Evolutionary conservation across 2,329 filamentous ascomycete species (phyloP), one percentile per base, ranked within the genome.

Genomic region (Madurella fahalii): DNA sequence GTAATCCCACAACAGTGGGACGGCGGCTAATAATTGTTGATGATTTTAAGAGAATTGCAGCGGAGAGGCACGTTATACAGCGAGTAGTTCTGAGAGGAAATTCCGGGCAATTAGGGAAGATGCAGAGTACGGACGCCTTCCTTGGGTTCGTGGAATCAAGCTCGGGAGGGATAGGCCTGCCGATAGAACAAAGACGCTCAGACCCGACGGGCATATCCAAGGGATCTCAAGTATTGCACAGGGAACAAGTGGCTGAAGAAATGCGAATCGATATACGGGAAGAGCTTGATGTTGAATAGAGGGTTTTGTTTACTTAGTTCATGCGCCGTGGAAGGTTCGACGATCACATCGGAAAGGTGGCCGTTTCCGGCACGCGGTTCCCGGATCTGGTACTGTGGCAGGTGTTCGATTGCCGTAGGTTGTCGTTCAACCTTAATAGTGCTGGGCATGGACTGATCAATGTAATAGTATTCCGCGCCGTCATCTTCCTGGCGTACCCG

Each of bases 231-330:
- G 43, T 40, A 5, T 12, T 53, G 37, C 39, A 53, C 13, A 32
- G 4, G 20, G 47, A 50, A 11, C 32, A 50, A 12, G 20, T 50
- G n/a, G 30, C 13, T 16, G 13, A 49, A 32, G 37, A 37, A n/a
- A 50, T 46, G 11, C 42, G 59, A 30, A 41, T 37, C 17, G 59
- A 58, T n/a, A 55, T 52, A 5, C 40, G 20, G 13, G 47, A 57
- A 47, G 12, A 17, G 8, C 40, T 61, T 30, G 46, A 56, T 39
- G 17, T 46, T 13, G 50, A 61, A 18, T 25, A 48, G 2, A 20
- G 32, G 12, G 46, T 58, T 2, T 42, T 60, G n/a, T 60, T 60
- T 37, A 52, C 58, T 47, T 51, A 60, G 54, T 60, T 46, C 18
- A 58, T 60, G 58, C 8, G 13, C 5, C 45, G 56, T 9, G 58